Evolutionary conservation across 179 eudicot genomes (phyloP).

Genomic region (Beta lomatogona): DNA sequence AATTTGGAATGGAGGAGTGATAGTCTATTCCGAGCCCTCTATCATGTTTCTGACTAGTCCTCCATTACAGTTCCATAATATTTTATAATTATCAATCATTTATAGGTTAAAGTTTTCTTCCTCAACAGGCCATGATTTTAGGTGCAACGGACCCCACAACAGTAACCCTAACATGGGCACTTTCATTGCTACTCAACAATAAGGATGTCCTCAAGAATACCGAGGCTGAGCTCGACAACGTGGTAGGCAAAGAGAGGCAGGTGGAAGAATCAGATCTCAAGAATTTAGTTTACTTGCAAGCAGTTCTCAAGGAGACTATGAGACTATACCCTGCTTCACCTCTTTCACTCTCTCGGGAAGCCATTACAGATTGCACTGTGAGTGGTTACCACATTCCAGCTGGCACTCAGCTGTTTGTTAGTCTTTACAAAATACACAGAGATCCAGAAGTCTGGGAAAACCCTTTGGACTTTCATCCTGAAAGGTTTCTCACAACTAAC

Average conservation of each 20-base stretch:
- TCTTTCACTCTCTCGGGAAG: not conserved
- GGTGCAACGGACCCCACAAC: conserved; percentile 16
- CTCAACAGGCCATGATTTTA: not conserved
- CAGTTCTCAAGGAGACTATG: conserved; percentile 22
- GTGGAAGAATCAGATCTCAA: conserved; percentile 21
- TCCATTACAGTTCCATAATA: not conserved
- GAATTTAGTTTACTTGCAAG: conserved; percentile 24
- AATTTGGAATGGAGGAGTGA: too few species aligned
- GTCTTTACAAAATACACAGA: conserved; percentile 24
- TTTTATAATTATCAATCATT: not conserved
- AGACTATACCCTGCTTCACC: conserved; percentile 27
- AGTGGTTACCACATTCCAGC: conserved; percentile 26
- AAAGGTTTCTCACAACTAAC: conserved; percentile 3
- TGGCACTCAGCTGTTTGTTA: conserved; percentile 14
- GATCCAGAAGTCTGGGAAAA: not conserved
- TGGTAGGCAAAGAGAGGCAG: conserved; percentile 21
- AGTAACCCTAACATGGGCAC: conserved; percentile 24
- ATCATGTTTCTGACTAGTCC: too few species aligned
- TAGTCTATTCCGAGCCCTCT: too few species aligned
- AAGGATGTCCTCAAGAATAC: conserved; percentile 14
- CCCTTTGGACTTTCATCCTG: conserved; percentile 1
- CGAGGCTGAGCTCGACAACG: conserved; percentile 10
- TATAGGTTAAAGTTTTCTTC: not conserved
- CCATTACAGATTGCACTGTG: conserved; percentile 25
- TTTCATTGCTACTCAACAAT: conserved; percentile 19